Evolutionary conservation across 2,329 filamentous ascomycete species (phyloP), one percentile per base, ranked within the genome.

Genomic region (Colletotrichum brevisporum): DNA sequence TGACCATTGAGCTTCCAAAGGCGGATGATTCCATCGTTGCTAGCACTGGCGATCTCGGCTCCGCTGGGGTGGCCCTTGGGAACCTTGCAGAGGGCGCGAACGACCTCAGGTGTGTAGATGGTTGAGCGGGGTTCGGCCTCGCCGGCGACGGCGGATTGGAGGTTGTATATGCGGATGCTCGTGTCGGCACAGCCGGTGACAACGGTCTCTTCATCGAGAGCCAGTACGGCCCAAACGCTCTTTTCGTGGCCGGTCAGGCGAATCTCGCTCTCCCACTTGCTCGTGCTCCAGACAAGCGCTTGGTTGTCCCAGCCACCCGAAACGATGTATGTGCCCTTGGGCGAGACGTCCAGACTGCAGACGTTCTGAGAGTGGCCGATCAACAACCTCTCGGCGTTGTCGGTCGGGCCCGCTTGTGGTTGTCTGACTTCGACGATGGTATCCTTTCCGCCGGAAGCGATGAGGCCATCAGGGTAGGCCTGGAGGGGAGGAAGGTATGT

Each of bases 281-380:
- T 89, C n/a, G 96, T 84, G 71, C 86, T 88, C 96, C 96, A 99
- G 60, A 98, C 83, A 63, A 94, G 91, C 31, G 94, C 95, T 72
- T 94, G 92, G 36, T 89, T 89, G 80, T 99, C 96, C 96, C 96
- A 99, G 75, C 95, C 93, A 39, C 95, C 96, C 73, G 95, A 98
- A 54, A 98, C 91, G 48, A 98, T 86, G 78, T 90, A 93, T 53
- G 83, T 88, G 2, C 91, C 92, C 68, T 90, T 88, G 1, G 91
- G 88, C 58, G 91, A 91, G 16, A 94, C 91, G 75, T 97, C 94
- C 52, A 99, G 82, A 9, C 95, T 88, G 78, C 95, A 98, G 53
- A 99, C 90, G 75, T 98, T 98, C 78, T 92, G 89, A 21, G 89
- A 87, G 78, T 99, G 96, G 13, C 96, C 95, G 58, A 97, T 84